Conservation (phyloP, 179 eudicot genomes). For the Spergularia azorica region DNA sequence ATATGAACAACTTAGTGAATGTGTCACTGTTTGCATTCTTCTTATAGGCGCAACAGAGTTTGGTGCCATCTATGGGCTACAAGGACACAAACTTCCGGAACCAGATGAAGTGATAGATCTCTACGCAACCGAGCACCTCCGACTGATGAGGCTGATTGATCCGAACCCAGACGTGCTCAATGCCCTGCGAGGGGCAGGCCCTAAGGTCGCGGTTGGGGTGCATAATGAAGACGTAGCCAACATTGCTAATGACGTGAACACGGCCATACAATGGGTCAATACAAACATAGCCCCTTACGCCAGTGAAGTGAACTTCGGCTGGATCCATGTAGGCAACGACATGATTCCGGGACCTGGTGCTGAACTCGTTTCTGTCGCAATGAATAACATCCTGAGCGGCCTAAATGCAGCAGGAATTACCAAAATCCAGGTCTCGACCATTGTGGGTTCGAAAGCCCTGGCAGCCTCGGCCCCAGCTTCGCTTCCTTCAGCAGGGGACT, state of each 20-base stretch:
- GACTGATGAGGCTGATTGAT: not conserved
- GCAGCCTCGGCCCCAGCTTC: not conserved
- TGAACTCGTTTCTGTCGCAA: not conserved
- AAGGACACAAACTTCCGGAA: not conserved
- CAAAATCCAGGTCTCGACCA: not conserved
- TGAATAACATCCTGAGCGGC: conserved; percentile 10
- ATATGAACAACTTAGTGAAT: not conserved
- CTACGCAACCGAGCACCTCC: not conserved
- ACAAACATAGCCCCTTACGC: not conserved
- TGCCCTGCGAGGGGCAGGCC: not conserved
- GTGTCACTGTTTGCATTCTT: not conserved
- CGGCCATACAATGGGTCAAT: not conserved
- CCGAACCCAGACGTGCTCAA: not conserved
- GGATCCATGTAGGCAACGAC: conserved; percentile 7
- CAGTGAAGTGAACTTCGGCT: not conserved
- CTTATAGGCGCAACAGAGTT: conserved; percentile 1
- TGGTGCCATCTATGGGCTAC: not conserved
- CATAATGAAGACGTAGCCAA: not conserved
- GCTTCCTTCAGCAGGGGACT: not conserved
- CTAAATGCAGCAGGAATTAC: not conserved
- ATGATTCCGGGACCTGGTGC: conserved; percentile 7
- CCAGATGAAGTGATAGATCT: not conserved
- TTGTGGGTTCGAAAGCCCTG: not conserved
- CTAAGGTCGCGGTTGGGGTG: not conserved
- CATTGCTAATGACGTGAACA: not conserved